Base-by-base conservation (phyloP, 805 yeast species). In the Ogataea methylovora region DNA sequence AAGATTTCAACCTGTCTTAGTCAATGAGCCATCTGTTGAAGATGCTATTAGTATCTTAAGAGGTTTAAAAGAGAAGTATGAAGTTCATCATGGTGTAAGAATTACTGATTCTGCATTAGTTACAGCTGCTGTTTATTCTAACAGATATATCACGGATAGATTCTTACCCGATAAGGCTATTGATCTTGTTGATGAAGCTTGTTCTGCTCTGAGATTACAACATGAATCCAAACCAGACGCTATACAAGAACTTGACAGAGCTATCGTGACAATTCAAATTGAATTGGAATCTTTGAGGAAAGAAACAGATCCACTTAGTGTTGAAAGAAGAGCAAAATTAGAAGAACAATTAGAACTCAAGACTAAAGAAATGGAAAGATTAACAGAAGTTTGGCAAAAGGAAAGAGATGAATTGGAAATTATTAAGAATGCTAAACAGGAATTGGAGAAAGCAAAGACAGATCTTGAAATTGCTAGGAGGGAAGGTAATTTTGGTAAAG, bases 181-280 rank as follows among this genome's bases (percentile, higher is more conserved):
- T 44, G 98, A 90, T 58, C 70, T 90, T 44, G 92, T 90, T 2
- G 98, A 90, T 60, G 98, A 90, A 54, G 97, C 97, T 0, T 88
- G 97, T 62, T 92, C 97, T 4, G 94, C 95, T 0, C 67, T 90
- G 38, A 69, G 98, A 44, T 65, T 90, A 39, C 98, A 90, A 58
- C 97, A 92, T 55, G 98, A 90, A 61, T 86, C 96, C 2, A 88
- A 87, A 54, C 98, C 98, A 0, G 98, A 90, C 52, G 85, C 88
- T 2, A 84, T 92, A 35, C 90, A 87, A 49, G 84, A 79, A 30
- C 67, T 90, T 38, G 97, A 90, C 55, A 74, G 97, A 41, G 70
- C 79, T 20, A 78, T 90, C 30, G 86, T 90, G 87, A 92, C 95
- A 4, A 81, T 92, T 41, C 88, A 88, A 59, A 92, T 92, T 46